Conservation (phyloP, 1,139 yeast genomes). For the Kodamaea suecica region DNA sequence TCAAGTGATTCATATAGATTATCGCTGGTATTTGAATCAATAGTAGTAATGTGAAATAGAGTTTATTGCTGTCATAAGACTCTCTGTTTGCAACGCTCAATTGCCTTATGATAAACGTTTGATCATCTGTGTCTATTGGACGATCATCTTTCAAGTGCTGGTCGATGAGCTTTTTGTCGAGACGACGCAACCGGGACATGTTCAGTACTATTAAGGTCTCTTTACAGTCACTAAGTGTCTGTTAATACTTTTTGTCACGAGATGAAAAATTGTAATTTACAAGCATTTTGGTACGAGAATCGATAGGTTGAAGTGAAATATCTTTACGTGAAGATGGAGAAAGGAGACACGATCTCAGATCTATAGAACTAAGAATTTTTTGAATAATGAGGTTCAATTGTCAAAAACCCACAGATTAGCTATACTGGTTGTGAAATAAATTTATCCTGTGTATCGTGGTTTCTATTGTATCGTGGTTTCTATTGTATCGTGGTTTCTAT, state of each 20-base stretch:
- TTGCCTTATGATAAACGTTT: conserved; percentile 11
- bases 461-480: too few relatives aligned
- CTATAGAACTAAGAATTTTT: too few relatives aligned
- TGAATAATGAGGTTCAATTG: too few relatives aligned
- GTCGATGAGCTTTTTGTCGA: conserved; percentile 15
- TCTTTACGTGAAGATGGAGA: too few relatives aligned
- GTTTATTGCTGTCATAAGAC: conserved; percentile 8
- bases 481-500: too few relatives aligned
- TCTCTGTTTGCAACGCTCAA: conserved; percentile 11
- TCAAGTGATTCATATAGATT: conserved; percentile 9
- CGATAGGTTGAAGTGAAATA: too few relatives aligned
- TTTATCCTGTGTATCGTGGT: too few relatives aligned
- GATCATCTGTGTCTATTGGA: conserved; percentile 16
- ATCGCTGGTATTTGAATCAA: conserved; percentile 14
- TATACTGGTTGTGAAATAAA: too few relatives aligned
- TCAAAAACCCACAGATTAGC: too few relatives aligned
- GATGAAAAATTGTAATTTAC: background rate
- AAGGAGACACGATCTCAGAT: too few relatives aligned
- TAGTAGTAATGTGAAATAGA: conserved; percentile 10
- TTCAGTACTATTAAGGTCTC: background rate
- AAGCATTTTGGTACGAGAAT: too few relatives aligned
- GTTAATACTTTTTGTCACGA: background rate
- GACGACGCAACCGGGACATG: conserved; percentile 14
- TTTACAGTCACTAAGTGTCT: background rate
- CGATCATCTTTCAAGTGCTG: conserved; percentile 7